A percentile compares a stretch with the other conserved stretches of the same genome.
Evolutionary conservation across 176 grass and related monocot genomes (phyloP).

Genomic region (Aechmea fasciata): DNA sequence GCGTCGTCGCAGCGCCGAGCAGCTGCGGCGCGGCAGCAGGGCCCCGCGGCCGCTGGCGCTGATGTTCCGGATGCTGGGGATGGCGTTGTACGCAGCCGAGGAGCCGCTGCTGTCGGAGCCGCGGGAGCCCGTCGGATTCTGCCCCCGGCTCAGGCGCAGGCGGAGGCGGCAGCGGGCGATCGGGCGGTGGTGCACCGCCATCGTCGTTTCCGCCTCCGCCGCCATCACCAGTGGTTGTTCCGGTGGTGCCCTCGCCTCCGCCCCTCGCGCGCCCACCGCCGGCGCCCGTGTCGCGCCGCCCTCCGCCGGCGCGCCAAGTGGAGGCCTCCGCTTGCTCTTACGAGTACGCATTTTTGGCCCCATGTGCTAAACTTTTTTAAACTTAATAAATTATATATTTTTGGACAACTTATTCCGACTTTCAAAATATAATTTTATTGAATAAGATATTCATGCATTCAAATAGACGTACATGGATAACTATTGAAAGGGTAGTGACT

Average conservation of each 20-base stretch:
- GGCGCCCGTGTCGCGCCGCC: neutral
- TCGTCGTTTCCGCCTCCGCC: neutral
- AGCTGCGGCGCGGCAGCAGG: constrained; percentile 39
- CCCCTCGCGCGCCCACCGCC: neutral
- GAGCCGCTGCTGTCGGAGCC: constrained; percentile 66
- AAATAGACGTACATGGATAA: too few relatives aligned
- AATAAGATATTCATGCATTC: too few relatives aligned
- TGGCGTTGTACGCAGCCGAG: constrained; percentile 54
- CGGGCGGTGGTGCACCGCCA: neutral
- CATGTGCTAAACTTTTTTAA: too few relatives aligned
- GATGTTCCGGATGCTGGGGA: constrained; percentile 54
- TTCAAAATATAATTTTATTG: too few relatives aligned
- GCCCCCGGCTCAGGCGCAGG: constrained; percentile 15
- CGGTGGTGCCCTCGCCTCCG: neutral
- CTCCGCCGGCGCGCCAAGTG: constrained; percentile 1
- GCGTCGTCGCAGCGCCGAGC: constrained; percentile 44
- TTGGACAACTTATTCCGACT: too few relatives aligned
- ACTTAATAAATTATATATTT: too few relatives aligned
- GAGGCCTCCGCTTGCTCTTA: constrained; percentile 55
- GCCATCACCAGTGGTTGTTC: too few relatives aligned
- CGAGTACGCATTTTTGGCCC: constrained; percentile 25
- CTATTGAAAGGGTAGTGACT: too few relatives aligned
- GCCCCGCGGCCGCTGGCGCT: constrained; percentile 42
- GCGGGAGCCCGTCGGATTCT: constrained; percentile 39
- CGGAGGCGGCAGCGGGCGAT: neutral